Percentiles rank a stretch among this genome's conserved stretches.
phyloP scores from a whole-genome alignment of 345 rosid genomes.

The Nasturtium officinale region DNA sequence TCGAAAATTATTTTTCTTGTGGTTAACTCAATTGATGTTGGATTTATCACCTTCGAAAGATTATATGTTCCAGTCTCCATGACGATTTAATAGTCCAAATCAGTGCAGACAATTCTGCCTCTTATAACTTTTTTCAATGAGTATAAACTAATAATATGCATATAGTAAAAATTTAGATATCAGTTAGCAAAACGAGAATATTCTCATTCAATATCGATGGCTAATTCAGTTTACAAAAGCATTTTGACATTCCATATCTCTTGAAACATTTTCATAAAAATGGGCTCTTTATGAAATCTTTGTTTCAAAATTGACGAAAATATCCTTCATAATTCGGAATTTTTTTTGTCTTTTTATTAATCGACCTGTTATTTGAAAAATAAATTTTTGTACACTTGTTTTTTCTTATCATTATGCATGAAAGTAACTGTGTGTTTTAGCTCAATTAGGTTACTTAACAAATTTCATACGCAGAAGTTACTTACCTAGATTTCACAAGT shows the following conservation, averaged over 20 bases:
- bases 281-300: not conserved
- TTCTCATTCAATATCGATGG: constrained; percentile 10
- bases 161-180: no score
- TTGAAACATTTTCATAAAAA: not conserved
- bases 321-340: not conserved
- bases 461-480: not conserved
- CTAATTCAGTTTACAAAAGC: constrained; percentile 4
- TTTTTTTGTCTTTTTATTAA: not conserved
- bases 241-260: not conserved
- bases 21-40: no score
- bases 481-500: no score
- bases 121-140: no score
- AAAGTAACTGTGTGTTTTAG: not conserved
- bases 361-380: no score
- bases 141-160: no score
- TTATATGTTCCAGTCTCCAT: no score
- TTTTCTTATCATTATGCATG: not conserved
- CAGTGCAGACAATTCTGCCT: no score
- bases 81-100: no score
- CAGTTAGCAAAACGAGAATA: constrained; percentile 12
- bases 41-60: no score
- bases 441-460: not conserved
- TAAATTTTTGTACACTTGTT: not conserved
- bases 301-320: not conserved
- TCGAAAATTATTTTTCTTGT: no score